Base-by-base conservation (phyloP, 2,329 filamentous ascomycete genomes). In the Piedraia hortae region DNA sequence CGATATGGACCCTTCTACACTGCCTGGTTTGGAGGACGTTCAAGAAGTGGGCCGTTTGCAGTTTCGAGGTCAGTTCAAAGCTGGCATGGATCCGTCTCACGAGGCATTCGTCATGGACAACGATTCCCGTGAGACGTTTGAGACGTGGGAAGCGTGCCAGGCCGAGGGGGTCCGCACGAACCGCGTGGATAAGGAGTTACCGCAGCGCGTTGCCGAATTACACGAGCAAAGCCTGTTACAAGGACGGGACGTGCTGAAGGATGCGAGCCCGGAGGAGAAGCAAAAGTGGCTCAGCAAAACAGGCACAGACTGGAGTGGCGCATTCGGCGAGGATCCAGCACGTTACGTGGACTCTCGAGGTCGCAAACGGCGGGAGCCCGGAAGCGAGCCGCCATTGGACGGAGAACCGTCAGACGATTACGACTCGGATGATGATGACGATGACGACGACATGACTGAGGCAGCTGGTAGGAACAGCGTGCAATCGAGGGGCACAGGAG, bases 61-160 rank as follows among this genome's bases (percentile, higher is more conserved):
- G 16, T 90, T 93, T 55, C 55, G 56, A 2, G 74, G 64, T 6
- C 59, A 66, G 7, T 93, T 93, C 53, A 88, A 85, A 31, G 67
- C 80, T 1, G 82, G 82, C 8, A 89, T 75, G 21, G 80, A 91
- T 41, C 64, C 74, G 24, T 71, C 75, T 10, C 85, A 93, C 40
- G 59, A 74, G 31, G 56, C 55, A 2, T 91, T 90, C 34, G 67
- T 90, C 11, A 61, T 65, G 21, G 74, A 88, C 43, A 90, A 89
- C 36, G 67, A 89, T 40, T 69, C 71, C 1, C 68, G 82, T 14
- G 85, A 93, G 51, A 91, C 80, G 0, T 89, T 75, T 31, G 82
- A 93, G 48, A 73, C 71, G 0, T 93, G 80, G 77, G 78, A 91
- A 44, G 74, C 78, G 1, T 91, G 82, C 42, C 62, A 71, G 18